Conservation (phyloP, 768 basidiomycete species). For the Boletellus emodensis region DNA sequence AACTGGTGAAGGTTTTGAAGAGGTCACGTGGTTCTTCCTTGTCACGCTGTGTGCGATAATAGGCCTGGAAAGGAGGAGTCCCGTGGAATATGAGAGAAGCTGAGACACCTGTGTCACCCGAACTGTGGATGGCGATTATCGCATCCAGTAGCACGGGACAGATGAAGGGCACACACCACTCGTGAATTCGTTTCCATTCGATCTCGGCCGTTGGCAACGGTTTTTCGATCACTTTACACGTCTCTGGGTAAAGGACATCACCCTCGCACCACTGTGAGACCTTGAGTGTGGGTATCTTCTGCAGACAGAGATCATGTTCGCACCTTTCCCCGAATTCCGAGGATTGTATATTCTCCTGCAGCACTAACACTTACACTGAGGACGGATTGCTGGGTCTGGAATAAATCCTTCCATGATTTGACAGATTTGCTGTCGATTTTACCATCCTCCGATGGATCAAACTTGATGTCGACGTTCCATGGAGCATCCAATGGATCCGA, state of each 20-base stretch:
- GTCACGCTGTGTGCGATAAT: constrained; percentile 72
- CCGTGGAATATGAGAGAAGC: constrained; percentile 85
- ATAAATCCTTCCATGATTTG: constrained; percentile 61
- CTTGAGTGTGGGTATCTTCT: constrained; percentile 2
- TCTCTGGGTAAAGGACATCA: constrained; percentile 79
- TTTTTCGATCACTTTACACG: constrained; percentile 69
- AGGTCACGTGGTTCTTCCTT: constrained; percentile 58
- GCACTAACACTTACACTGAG: constrained; percentile 48
- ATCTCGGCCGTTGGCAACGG: constrained; percentile 81
- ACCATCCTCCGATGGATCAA: constrained; percentile 48
- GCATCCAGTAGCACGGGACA: constrained; percentile 3
- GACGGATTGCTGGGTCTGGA: constrained; percentile 49
- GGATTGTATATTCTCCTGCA: constrained; percentile 77
- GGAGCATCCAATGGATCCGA: constrained; percentile 62
- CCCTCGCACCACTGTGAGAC: constrained; percentile 65
- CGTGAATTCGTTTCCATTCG: constrained; percentile 84
- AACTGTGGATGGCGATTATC: constrained; percentile 41
- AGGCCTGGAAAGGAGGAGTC: constrained; percentile 82
- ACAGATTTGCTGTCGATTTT: constrained; percentile 37
- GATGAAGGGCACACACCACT: constrained; percentile 55
- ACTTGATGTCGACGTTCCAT: constrained; percentile 62
- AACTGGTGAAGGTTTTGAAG: constrained; percentile 57
- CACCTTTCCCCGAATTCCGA: constrained; percentile 67
- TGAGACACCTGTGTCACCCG: constrained; percentile 88
- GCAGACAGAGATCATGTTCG: neutral